Conservation (phyloP, 148 eudicot species). For the Agrostemma githago region DNA sequence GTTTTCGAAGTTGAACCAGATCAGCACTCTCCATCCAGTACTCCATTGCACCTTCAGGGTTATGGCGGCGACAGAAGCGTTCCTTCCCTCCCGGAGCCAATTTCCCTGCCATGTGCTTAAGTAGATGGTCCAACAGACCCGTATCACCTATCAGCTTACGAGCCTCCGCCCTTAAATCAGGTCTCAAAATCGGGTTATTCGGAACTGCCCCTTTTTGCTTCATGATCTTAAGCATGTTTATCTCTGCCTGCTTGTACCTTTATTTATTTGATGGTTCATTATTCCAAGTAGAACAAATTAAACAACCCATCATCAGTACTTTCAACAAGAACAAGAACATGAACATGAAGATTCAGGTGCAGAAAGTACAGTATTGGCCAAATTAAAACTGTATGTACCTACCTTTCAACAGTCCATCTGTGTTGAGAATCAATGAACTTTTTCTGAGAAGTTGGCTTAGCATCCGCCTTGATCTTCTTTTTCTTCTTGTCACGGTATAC, state of each 20-base stretch:
- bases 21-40: slow-evolving; percentile 92
- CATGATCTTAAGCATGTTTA: slow-evolving; percentile 65
- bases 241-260: slow-evolving; percentile 81
- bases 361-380: no score
- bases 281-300: neutral
- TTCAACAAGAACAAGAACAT: neutral
- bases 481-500: slow-evolving; percentile 27
- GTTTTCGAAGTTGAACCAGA: slow-evolving; percentile 49
- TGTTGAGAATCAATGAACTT: slow-evolving; percentile 43
- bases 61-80: slow-evolving; percentile 77
- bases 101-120: slow-evolving; percentile 90
- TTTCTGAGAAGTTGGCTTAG: slow-evolving; percentile 18
- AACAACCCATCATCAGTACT: slow-evolving; percentile 3
- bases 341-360: no score
- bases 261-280: neutral
- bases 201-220: slow-evolving; percentile 60
- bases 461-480: slow-evolving; percentile 25
- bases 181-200: slow-evolving; percentile 62
- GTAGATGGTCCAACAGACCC: slow-evolving; percentile 82
- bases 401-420: slow-evolving; percentile 84
- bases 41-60: slow-evolving; percentile 89
- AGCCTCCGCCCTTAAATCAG: slow-evolving; percentile 71
- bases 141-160: slow-evolving; percentile 85
- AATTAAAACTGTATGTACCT: neutral
- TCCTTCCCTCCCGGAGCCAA: slow-evolving; percentile 79